phyloP scores from a whole-genome alignment of 2,329 filamentous ascomycete species.

The Ascochyta clinopodiicola region DNA sequence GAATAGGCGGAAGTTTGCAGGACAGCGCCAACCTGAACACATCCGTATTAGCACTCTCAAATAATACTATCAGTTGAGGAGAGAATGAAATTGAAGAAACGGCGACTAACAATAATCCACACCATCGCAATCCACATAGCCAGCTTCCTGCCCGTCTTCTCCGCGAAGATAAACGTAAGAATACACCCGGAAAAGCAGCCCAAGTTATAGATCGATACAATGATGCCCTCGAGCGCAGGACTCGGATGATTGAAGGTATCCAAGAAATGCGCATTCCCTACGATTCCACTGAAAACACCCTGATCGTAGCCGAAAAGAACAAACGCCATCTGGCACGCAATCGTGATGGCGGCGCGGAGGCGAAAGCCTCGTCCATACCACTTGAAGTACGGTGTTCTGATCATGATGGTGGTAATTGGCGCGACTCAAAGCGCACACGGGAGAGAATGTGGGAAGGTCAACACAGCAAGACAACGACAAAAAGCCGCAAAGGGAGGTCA shows the following conservation, averaged over 20 bases:
- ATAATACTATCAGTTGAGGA: too few relatives aligned
- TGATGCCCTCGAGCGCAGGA: constrained; percentile 51
- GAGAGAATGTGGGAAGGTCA: too few relatives aligned
- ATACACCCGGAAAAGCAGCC: constrained; percentile 50
- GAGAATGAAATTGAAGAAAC: too few relatives aligned
- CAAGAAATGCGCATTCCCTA: constrained; percentile 50
- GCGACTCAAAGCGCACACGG: too few relatives aligned
- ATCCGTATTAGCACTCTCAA: neutral
- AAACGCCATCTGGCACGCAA: constrained; percentile 41
- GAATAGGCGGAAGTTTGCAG: constrained; percentile 47
- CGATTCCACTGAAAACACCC: constrained; percentile 50
- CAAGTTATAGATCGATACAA: constrained; percentile 52
- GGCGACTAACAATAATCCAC: constrained; percentile 44
- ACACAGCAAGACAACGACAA: too few relatives aligned
- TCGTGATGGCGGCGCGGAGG: constrained; percentile 37
- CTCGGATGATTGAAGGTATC: constrained; percentile 50
- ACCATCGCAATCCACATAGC: constrained; percentile 54
- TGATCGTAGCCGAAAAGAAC: constrained; percentile 48
- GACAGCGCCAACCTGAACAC: constrained; percentile 40
- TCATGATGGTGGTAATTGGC: constrained; percentile 16
- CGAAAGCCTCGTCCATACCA: constrained; percentile 38
- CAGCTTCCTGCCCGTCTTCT: constrained; percentile 44
- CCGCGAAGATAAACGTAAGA: constrained; percentile 46
- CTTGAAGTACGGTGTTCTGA: constrained; percentile 33
- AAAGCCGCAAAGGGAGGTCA: too few relatives aligned